Percentiles rank a stretch among this genome's conserved stretches.
phyloP scores from a whole-genome alignment of 129 eudicot genomes.

The Saposhnikovia divaricata region DNA sequence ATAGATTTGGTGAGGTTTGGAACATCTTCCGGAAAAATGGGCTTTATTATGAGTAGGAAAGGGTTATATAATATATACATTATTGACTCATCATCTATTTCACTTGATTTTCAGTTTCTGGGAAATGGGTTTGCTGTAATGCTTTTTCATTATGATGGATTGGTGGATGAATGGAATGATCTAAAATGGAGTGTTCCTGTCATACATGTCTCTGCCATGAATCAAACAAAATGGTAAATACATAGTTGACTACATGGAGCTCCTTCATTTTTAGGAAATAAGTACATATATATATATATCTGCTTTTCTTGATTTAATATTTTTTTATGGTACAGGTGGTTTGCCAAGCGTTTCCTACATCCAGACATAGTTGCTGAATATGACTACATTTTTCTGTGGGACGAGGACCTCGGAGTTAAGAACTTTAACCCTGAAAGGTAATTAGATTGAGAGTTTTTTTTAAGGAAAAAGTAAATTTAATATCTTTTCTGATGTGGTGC shows the following conservation, averaged over 20 bases:
- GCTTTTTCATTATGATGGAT: constrained; percentile 81
- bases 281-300: neutral
- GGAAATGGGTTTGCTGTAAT: constrained; percentile 54
- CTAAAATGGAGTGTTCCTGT: constrained; percentile 53
- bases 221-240: constrained; percentile 79
- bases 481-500: neutral
- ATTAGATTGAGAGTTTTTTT: neutral
- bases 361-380: constrained; percentile 73
- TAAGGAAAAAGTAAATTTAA: neutral
- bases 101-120: constrained; percentile 52
- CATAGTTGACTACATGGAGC: neutral
- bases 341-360: constrained; percentile 79
- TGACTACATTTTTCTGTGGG: constrained; percentile 79
- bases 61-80: neutral
- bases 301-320: neutral
- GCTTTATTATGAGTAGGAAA: neutral
- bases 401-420: constrained; percentile 73
- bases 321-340: constrained; percentile 50
- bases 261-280: neutral
- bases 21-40: neutral
- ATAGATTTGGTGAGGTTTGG: neutral
- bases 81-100: neutral
- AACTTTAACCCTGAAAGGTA: constrained; percentile 66
- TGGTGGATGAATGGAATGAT: constrained; percentile 68
- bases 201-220: constrained; percentile 65